A percentile compares a stretch with the other conserved stretches of the same genome.
phyloP scores from a whole-genome alignment of 164 flowering plant genomes.

The Magnolia officinalis region DNA sequence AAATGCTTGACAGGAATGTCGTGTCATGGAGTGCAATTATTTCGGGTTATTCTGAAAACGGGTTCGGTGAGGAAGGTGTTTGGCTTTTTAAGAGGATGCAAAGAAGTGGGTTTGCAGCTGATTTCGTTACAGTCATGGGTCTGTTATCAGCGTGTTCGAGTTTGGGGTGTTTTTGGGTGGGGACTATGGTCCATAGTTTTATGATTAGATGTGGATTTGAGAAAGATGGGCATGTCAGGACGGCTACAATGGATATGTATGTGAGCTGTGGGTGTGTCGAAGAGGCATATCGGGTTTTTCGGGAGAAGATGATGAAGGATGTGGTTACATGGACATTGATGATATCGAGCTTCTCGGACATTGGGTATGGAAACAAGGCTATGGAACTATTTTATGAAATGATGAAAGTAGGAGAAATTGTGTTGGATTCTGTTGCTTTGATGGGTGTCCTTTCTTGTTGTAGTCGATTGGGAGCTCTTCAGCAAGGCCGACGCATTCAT shows the following conservation, averaged over 20 bases:
- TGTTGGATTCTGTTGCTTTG: constrained; percentile 33
- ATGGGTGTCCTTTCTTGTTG: constrained; percentile 34
- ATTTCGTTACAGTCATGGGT: constrained; percentile 29
- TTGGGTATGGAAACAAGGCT: constrained; percentile 28
- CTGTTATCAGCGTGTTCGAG: constrained; percentile 25
- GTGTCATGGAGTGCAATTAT: constrained; percentile 42
- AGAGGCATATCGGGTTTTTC: constrained; percentile 33
- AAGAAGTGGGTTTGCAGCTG: constrained; percentile 21
- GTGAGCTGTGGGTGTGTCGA: constrained; percentile 20
- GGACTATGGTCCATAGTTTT: constrained; percentile 24
- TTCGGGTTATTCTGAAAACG: constrained; percentile 27
- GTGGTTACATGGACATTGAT: constrained; percentile 43
- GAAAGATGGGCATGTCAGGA: constrained; percentile 27
- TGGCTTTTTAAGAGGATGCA: constrained; percentile 30
- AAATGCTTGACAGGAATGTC: constrained; percentile 21
- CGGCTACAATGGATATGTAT: constrained; percentile 34
- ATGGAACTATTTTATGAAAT: constrained; percentile 33
- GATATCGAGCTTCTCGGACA: constrained; percentile 32
- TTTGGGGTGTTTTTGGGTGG: constrained; percentile 12
- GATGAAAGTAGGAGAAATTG: constrained; percentile 19
- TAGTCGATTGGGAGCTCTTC: constrained; percentile 34
- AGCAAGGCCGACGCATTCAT: constrained; percentile 36
- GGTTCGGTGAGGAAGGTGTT: constrained; percentile 27
- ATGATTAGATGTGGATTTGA: constrained; percentile 27
- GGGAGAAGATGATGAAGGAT: constrained; percentile 30